Base-by-base conservation (phyloP, 305 asterid genomes). In the Solanum aculeatissimum region DNA sequence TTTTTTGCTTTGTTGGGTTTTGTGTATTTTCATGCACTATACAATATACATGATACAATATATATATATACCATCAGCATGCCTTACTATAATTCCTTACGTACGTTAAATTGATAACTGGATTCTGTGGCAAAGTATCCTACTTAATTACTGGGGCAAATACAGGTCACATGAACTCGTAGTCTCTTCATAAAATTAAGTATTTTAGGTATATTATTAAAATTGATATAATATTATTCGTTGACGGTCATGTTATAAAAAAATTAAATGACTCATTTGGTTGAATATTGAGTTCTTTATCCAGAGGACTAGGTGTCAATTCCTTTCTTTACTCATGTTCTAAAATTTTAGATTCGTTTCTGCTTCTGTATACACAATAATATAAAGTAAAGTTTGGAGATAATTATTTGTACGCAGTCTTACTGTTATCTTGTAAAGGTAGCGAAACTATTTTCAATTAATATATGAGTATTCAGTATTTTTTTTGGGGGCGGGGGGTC, bases 11-110 rank as follows among this genome's bases (percentile, higher is more conserved):
- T 85, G 91, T 40, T 6, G 18, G 65, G 27, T 27, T 83, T 85
- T 88, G 87, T 86, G 91, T 86, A 90, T 87, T 91, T 87, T 89
- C 93, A 90, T 91, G 92, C 89, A 85, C 84, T 84, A 84, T 23
- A 47, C 15, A n/a, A n/a, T n/a, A n/a, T n/a, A 40, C 13, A 13
- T 38, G 4, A 62, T 62, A 49, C 18, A 49, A 4, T 12, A 47
- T 47, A 75, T 38, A 32, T 32, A 32, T 23, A 69, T 7, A 18
- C 60, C 82, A 40, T 29, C 78, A 43, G 71, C 89, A 66, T 83
- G 79, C 43, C 66, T 57, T 7, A 11, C 79, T 74, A 72, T 38
- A 84, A 68, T 86, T 88, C 88, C 87, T 88, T 71, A 35, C 85
- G 86, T 84, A 85, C 72, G 51, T 47, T 57, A 10, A 42, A 54